A percentile compares a stretch with the other conserved stretches of the same genome.
phyloP scores from a whole-genome alignment of 352 stramenopile species.

The Globisporangium heterothallicum region DNA sequence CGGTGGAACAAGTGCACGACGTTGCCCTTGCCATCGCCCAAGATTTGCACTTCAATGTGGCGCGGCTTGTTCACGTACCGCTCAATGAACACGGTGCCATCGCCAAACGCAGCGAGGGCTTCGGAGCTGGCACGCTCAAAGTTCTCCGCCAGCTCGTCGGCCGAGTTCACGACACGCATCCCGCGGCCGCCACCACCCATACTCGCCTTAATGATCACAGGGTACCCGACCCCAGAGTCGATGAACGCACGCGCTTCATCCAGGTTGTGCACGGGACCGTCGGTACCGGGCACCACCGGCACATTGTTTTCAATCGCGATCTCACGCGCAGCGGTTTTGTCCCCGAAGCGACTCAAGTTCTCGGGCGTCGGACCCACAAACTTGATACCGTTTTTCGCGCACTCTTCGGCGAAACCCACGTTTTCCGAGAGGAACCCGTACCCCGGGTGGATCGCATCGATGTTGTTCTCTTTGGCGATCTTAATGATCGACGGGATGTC shows the following conservation, averaged over 20 bases:
- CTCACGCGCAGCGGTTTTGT: slow-evolving; percentile 87
- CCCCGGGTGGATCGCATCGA: slow-evolving; percentile 95
- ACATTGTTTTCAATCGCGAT: slow-evolving; percentile 88
- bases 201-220: slow-evolving; percentile 98
- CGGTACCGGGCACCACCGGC: slow-evolving; percentile 85
- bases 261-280: slow-evolving; percentile 85
- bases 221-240: slow-evolving; percentile 87
- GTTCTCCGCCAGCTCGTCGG: slow-evolving; percentile 85
- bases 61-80: slow-evolving; percentile 93
- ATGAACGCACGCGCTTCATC: slow-evolving; percentile 90
- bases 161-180: slow-evolving; percentile 91
- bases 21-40: slow-evolving; percentile 93
- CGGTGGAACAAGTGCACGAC: slow-evolving; percentile 95
- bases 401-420: slow-evolving; percentile 91
- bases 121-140: slow-evolving; percentile 85
- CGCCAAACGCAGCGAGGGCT: slow-evolving; percentile 89
- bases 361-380: slow-evolving; percentile 95
- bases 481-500: slow-evolving; percentile 93
- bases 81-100: slow-evolving; percentile 95
- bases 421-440: slow-evolving; percentile 98
- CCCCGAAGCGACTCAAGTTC: slow-evolving; percentile 85
- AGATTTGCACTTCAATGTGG: slow-evolving; percentile 97
- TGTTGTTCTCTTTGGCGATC: slow-evolving; percentile 88
- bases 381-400: slow-evolving; percentile 88
- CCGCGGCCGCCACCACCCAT: slow-evolving; percentile 95